Evolutionary conservation across 257 asterid species (phyloP), one percentile per base, ranked within the genome.

Genomic region (Eustoma russellianum): DNA sequence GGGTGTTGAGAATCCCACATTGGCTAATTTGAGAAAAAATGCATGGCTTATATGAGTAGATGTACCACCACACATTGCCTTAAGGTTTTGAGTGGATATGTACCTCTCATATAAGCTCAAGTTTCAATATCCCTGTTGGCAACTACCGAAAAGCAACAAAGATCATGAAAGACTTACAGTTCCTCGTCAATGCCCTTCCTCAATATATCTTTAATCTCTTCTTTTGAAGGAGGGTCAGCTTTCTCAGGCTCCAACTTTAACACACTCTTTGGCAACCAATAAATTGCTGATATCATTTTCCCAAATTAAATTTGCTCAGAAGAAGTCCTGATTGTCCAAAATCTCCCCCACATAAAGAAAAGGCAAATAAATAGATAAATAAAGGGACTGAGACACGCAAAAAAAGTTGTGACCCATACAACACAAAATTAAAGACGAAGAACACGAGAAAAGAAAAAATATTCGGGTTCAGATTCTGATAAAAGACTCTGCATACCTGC

Each of bases 251-350:
- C 78, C 1, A 81, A 55, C 54, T 83, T 85, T 41, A 83, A 67
- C 48, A 61, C 86, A 34, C 96, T 95, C 68, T 90, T 82, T 1
- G 96, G 95, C 48, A 90, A 55, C 96, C 94, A 90, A 4, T 91
- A 83, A 59, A 90, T 67, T 9, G 87, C 79, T 19, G 95, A 52
- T 48, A 83, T 86, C 98, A 90, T 89, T 63, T 85, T 53, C 46
- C 43, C 9, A 38, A 38, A 6, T 38, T 3, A 38, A 24, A 38
- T 38, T 38, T 9, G 43, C 12, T 2, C 9, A 56, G 12, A 38
- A 7, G 9, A 38, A 38, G 11, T 38, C 43, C 12, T 38, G 43
- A 3, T 11, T 5, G 43, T 38, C 43, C 43, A 38, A 5, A 38
- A 38, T 38, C 43, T 6, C 43, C 12, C 43, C 12, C 10, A 7